Conservation (phyloP, 1,139 yeast genomes). For the Blastobotrys ciferrii region DNA sequence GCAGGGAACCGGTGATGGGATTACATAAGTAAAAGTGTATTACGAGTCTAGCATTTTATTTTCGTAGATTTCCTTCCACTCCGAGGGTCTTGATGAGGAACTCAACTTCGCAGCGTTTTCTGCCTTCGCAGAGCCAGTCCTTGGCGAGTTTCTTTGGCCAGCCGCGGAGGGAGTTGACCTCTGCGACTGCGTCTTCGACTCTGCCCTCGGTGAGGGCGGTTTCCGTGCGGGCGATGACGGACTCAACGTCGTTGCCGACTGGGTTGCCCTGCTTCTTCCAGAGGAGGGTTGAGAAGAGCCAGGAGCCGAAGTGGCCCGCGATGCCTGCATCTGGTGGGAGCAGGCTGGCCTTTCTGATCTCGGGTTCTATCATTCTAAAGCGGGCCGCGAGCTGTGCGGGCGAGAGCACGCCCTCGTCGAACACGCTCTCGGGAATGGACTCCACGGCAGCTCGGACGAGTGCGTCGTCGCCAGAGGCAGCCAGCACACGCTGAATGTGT, state of each 20-base stretch:
- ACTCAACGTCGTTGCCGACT: constrained; percentile 81
- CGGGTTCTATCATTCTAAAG: constrained; percentile 73
- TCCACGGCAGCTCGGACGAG: constrained; percentile 46
- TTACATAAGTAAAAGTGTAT: background rate
- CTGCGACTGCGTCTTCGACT: constrained; percentile 86
- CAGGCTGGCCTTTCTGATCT: constrained; percentile 82
- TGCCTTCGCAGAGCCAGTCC: constrained; percentile 88
- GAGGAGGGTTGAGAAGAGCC: constrained; percentile 70
- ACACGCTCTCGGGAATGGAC: constrained; percentile 50
- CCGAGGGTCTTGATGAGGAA: constrained; percentile 67
- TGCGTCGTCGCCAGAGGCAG: constrained; percentile 47
- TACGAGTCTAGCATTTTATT: constrained; percentile 9
- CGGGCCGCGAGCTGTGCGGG: constrained; percentile 59
- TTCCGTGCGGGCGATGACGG: constrained; percentile 83
- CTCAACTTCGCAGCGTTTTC: constrained; percentile 86
- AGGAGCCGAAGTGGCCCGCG: constrained; percentile 83
- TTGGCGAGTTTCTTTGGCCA: constrained; percentile 89
- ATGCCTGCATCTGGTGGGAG: constrained; percentile 95
- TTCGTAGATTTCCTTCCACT: constrained; percentile 44
- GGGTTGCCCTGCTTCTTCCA: constrained; percentile 64
- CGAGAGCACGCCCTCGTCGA: constrained; percentile 54
- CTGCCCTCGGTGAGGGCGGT: constrained; percentile 72
- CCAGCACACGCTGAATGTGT: constrained; percentile 37
- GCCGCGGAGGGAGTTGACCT: constrained; percentile 84
- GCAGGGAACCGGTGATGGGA: no score